Conservation (phyloP, 768 basidiomycete genomes). For the Royoungia palumana region DNA sequence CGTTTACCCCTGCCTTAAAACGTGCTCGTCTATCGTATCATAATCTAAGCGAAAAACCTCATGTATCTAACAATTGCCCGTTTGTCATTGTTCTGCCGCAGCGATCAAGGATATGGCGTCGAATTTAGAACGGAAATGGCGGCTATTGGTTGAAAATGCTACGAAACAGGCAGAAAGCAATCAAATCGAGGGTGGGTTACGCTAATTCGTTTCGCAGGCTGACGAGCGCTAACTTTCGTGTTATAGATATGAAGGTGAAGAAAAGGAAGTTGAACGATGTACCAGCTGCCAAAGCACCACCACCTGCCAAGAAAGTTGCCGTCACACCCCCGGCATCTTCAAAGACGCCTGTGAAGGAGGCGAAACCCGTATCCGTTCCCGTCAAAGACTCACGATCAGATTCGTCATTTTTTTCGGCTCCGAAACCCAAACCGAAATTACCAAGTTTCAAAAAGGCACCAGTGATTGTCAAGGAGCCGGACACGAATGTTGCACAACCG, state of each 20-base stretch:
- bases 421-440: constrained; percentile 78
- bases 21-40: constrained; percentile 31
- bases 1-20: constrained; percentile 25
- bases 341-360: constrained; percentile 53
- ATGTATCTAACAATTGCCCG: constrained; percentile 68
- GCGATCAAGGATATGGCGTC: constrained; percentile 93
- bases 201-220: constrained; percentile 39
- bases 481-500: constrained; percentile 66
- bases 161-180: constrained; percentile 42
- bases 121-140: constrained; percentile 84
- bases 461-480: constrained; percentile 45
- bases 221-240: constrained; percentile 24
- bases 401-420: constrained; percentile 84
- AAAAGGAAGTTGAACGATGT: constrained; percentile 71
- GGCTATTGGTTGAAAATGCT: constrained; percentile 55
- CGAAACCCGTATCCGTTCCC: constrained; percentile 30
- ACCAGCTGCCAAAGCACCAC: constrained; percentile 43
- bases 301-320: constrained; percentile 66
- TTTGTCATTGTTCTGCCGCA: constrained; percentile 45
- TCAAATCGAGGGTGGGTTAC: constrained; percentile 69
- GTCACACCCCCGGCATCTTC: constrained; percentile 29
- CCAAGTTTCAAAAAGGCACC: constrained; percentile 85
- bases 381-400: constrained; percentile 82
- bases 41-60: constrained; percentile 31
- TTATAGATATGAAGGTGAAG: constrained; percentile 56